A percentile compares a stretch with the other conserved stretches of the same genome.
Conservation (phyloP, 495 filamentous ascomycete genomes). For the Letharia columbiana region DNA sequence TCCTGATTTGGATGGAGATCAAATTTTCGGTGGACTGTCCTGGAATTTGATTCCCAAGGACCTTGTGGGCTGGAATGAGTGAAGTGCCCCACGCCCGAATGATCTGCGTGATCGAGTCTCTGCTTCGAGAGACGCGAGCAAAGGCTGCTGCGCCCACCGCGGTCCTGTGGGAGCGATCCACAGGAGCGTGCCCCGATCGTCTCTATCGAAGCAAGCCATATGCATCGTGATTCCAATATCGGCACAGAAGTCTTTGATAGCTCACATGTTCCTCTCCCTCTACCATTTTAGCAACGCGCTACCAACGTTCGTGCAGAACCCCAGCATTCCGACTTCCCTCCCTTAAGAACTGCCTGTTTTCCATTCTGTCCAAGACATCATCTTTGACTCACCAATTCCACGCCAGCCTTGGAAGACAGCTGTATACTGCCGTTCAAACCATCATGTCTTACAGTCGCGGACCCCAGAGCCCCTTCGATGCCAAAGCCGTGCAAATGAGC, state of each 20-base stretch:
- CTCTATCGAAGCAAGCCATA: slow-evolving; percentile 9
- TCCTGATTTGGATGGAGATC: slow-evolving; percentile 6
- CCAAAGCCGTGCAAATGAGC: slow-evolving; percentile 15
- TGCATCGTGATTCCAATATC: slow-evolving; percentile 6
- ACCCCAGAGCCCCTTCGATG: slow-evolving; percentile 9
- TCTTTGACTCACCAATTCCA: background rate
- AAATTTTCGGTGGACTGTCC: background rate
- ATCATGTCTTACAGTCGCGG: slow-evolving; percentile 18
- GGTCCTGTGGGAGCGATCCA: background rate
- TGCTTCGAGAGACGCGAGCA: slow-evolving; percentile 1
- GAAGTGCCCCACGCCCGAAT: slow-evolving; percentile 5
- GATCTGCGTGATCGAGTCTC: slow-evolving; percentile 11
- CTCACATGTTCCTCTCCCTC: background rate
- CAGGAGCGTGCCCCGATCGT: background rate
- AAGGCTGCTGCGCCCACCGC: background rate
- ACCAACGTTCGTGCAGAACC: slow-evolving; percentile 7
- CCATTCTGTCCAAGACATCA: background rate
- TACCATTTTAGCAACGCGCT: slow-evolving; percentile 3
- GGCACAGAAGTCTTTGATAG: background rate
- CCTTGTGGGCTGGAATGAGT: background rate
- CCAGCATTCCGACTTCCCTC: background rate
- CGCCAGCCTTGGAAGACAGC: background rate
- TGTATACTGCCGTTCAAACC: background rate
- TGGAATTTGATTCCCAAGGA: background rate
- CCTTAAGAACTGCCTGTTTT: slow-evolving; percentile 10